A percentile compares a stretch with the other conserved stretches of the same genome.
Evolutionary conservation across 768 basidiomycete genomes (phyloP).

Genomic region (Dioszegia crocea): DNA sequence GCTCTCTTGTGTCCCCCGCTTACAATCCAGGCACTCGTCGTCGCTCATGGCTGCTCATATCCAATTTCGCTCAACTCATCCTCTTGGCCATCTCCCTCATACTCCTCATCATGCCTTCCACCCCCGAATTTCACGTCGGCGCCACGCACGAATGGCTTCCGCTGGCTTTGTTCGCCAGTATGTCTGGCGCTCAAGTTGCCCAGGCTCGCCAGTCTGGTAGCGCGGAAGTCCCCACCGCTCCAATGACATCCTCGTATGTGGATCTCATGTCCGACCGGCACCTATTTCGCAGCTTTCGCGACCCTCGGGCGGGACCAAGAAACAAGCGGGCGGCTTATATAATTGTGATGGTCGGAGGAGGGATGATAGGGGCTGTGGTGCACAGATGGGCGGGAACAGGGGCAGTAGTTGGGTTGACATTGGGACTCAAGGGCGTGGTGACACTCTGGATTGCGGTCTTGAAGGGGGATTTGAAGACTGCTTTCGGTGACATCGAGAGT

Average conservation of each 20-base stretch:
- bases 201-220: constrained; percentile 33
- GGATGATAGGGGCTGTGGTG: constrained; percentile 33
- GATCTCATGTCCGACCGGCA: constrained; percentile 36
- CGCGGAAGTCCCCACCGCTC: constrained; percentile 35
- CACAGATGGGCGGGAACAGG: constrained; percentile 34
- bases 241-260: constrained; percentile 37
- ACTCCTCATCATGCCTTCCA: constrained; percentile 20
- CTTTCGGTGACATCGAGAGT: too few relatives aligned
- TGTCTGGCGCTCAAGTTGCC: constrained; percentile 41
- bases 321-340: constrained; percentile 35
- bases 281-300: constrained; percentile 17
- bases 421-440: constrained; percentile 23
- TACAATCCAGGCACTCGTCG: constrained; percentile 26
- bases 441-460: constrained; percentile 14
- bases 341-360: constrained; percentile 32
- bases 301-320: constrained; percentile 24
- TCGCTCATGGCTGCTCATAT: constrained; percentile 30
- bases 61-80: constrained; percentile 23
- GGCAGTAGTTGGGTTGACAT: constrained; percentile 32
- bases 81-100: constrained; percentile 23
- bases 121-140: constrained; percentile 9
- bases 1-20: background rate
- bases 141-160: constrained; percentile 30
- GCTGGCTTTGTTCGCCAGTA: constrained; percentile 30
- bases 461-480: constrained; percentile 1